Base-by-base conservation (phyloP, 495 filamentous ascomycete genomes). In the Tuber indicum region DNA sequence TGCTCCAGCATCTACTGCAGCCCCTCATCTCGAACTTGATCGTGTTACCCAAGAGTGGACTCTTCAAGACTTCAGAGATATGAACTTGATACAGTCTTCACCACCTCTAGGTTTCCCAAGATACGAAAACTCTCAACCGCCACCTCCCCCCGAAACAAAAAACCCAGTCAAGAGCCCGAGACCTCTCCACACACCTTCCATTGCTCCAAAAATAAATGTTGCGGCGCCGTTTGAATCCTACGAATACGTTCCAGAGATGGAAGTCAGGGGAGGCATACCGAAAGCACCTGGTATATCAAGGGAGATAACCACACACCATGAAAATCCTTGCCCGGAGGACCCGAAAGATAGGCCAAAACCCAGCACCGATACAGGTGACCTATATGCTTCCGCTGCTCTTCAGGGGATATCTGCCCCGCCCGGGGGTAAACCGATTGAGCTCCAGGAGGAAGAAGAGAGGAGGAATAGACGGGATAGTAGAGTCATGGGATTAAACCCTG, bases 391-490 rank as follows among this genome's bases (percentile, higher is more conserved):
- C 58, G 78, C 75, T 44, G 42, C 71, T 70, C 74, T 80, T 74
- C 75, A 69, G 66, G 26, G 26, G 58, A 66, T 66, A 66, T 66
- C 58, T 5, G 3, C 58, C 0, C 3, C 4, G 26, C 74, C 19
- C 17, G 76, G 49, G n/a, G 74, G 77, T 43, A 80, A 80, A 58
- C 79, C 78, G 47, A 76, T 80, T 72, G 78, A 80, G 23, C 77
- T 80, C 72, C 70, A 74, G n/a, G 77, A 80, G 17, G 78, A 80
- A 32, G 77, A 80, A n/a, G 76, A 80, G 62, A 80, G 78, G 36
- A 80, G 78, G 74, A 80, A 80, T n/a, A 80, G 74, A 52, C 79
- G 78, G 52, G 78, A 80, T 52, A 80, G 77, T 46, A 78, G 78
- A 14, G 76, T 80, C 74, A 80, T 80, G 77, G 78, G 78, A 41